Evolutionary conservation across 148 eudicot genomes (phyloP), one percentile per base, ranked within the genome.

Genomic region (Oxyria digyna): DNA sequence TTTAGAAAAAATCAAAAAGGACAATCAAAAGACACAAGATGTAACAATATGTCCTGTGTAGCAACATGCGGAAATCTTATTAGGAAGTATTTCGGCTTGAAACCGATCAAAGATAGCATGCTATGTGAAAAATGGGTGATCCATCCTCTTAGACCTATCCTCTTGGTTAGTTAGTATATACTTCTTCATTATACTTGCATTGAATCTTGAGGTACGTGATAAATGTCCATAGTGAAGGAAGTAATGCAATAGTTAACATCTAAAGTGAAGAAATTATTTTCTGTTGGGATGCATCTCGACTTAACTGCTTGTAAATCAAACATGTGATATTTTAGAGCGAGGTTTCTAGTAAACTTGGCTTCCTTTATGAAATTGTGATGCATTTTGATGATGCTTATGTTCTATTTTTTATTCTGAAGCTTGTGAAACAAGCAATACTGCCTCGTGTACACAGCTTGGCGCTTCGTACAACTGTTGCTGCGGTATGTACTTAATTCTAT

Each of bases 381-480:
- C 65, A 14, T 31, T 27, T 52, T 59, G 65, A 59, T 12, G 29
- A 15, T 54, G 29, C 23, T 54, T 29, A 29, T 29, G 38, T 15
- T 29, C 29, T 29, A 27, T 31, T 4, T n/a, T 35, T 27, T 31
- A 29, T 59, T 59, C 10, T 81, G 71, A 92, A 94, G 98, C 78
- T 88, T 72, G 89, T 94, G 68, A 90, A 79, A 75, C 91, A 94
- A 85, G 85, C 83, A 67, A 69, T 94, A 64, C 63, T 85, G 78
- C 95, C 98, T 54, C 96, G 97, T 59, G 89, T 94, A 65, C 98
- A 94, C 80, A 86, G 85, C 69, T 79, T 94, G 86, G 98, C 98
- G 72, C 90, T 94, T 50, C 91, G 79, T 78, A 94, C 97, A 65
- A 94, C 98, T 62, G 96, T 94, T 75, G 98, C 98, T 78, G 97